Evolutionary conservation across 257 asterid genomes (phyloP), one percentile per base, ranked within the genome.

Genomic region (Ilex asprella): DNA sequence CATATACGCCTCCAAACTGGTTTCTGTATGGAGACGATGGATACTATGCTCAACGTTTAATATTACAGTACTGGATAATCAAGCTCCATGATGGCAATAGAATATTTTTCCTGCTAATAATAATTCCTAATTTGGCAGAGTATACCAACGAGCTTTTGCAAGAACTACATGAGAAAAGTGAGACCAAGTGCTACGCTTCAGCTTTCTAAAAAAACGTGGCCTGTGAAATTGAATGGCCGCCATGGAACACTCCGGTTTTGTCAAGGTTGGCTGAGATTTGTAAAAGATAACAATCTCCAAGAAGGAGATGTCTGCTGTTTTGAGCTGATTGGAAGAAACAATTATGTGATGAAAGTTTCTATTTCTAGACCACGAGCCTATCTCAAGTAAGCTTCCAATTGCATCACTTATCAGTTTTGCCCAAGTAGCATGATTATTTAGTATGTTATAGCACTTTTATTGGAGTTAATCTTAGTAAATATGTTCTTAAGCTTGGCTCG

Each of bases 301-400:
- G 5, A 1, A 35, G 76, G 76, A 63, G 32, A 21, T 50, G 4
- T 9, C 29, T 73, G 78, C 75, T 65, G 53, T 58, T 69, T 73
- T 63, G 31, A 66, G 13, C 63, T 73, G 58, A 59, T 69, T 62
- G 51, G 59, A 58, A 4, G 44, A 39, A 29, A 16, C 16, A 14
- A n/a, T 2, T 54, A 61, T 10, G 64, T 52, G 58, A 68, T 72
- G 46, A 31, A 55, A 6, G 76, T 73, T 59, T 44, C 67, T 15
- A 2, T 71, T 59, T 9, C 5, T 13, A 14, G 41, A 35, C 8
- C 41, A 35, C 41, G 8, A 35, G 41, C 41, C 41, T 3, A 35
- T 35, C 7, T 35, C 8, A 2, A 35, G 41, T 35, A 35, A 35
- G 41, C 41, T 35, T 35, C 8, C 41, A 35, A 35, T 35, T 35